A percentile compares a stretch with the other conserved stretches of the same genome.
Conservation (phyloP, 1,284 basidiomycete species). For the Acaromyces ingoldii region DNA sequence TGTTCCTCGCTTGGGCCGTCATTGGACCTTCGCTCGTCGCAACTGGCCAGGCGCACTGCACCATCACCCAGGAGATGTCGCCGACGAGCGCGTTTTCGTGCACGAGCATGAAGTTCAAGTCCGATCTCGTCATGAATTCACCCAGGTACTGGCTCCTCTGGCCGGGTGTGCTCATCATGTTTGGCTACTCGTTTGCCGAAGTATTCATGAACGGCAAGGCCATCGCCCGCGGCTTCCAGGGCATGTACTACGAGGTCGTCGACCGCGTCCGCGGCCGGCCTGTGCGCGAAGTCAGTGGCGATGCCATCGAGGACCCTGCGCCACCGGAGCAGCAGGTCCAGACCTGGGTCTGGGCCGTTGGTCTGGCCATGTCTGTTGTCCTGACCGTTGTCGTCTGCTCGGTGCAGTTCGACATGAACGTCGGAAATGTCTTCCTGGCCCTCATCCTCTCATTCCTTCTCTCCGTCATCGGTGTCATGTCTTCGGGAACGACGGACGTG, state of each 20-base stretch:
- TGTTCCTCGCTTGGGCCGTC: slow-evolving; percentile 63
- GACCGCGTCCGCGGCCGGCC: slow-evolving; percentile 22
- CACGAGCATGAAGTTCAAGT: slow-evolving; percentile 17
- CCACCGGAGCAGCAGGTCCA: slow-evolving; percentile 59
- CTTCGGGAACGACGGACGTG: slow-evolving; percentile 41
- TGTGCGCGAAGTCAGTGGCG: slow-evolving; percentile 13
- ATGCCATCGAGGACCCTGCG: slow-evolving; percentile 29
- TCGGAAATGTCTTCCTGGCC: slow-evolving; percentile 54
- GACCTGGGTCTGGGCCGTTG: slow-evolving; percentile 59
- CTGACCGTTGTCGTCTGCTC: slow-evolving; percentile 58
- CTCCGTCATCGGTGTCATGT: slow-evolving; percentile 65
- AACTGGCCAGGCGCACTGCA: slow-evolving; percentile 28
- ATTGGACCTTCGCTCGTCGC: slow-evolving; percentile 60
- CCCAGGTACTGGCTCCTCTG: slow-evolving; percentile 68
- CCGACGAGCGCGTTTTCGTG: slow-evolving; percentile 3
- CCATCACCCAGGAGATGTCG: neutral
- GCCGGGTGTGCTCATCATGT: slow-evolving; percentile 60
- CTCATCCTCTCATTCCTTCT: slow-evolving; percentile 60
- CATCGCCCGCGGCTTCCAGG: slow-evolving; percentile 41
- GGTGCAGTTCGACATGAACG: slow-evolving; percentile 44
- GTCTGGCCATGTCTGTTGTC: slow-evolving; percentile 57
- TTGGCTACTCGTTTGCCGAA: slow-evolving; percentile 51
- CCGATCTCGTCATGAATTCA: slow-evolving; percentile 54
- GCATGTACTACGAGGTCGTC: slow-evolving; percentile 25
- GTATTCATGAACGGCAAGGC: slow-evolving; percentile 44